Percentiles rank a stretch among this genome's conserved stretches.
Evolutionary conservation across 257 asterid species (phyloP).

Genomic region (Penstemon eatonii): DNA sequence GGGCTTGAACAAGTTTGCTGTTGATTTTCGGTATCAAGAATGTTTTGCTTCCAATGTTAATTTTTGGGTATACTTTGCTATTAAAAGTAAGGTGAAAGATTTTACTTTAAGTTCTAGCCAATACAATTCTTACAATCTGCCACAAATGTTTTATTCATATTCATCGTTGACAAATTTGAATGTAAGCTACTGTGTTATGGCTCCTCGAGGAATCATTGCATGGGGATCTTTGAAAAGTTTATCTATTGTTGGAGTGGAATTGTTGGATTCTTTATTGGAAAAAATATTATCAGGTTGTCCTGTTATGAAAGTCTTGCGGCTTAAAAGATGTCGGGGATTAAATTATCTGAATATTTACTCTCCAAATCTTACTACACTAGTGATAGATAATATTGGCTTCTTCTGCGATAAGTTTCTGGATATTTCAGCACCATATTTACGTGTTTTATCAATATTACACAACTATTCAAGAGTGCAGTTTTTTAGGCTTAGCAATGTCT

Average conservation of each 20-base stretch:
- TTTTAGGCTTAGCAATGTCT: neutral
- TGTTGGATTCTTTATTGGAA: neutral
- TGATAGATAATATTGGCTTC: neutral
- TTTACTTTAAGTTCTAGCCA: neutral
- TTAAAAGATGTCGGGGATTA: neutral
- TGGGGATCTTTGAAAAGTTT: neutral
- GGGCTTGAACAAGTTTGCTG: neutral
- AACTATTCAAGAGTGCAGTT: neutral
- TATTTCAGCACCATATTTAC: conserved; percentile 25
- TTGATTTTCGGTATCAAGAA: neutral
- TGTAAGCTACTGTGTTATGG: neutral
- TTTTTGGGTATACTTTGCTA: neutral
- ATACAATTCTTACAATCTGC: neutral
- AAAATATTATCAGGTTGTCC: conserved; percentile 24
- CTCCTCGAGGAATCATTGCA: neutral
- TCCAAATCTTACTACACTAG: neutral
- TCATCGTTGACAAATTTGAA: neutral
- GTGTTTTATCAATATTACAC: neutral
- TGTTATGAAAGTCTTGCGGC: neutral
- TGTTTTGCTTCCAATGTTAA: neutral
- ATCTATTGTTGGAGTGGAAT: neutral
- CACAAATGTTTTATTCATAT: neutral
- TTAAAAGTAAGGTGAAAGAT: neutral
- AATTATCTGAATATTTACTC: neutral
- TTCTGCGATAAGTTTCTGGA: neutral